Conservation (phyloP, 2,329 filamentous ascomycete species). For the Ophiognomonia clavigignenti-juglandacearum region DNA sequence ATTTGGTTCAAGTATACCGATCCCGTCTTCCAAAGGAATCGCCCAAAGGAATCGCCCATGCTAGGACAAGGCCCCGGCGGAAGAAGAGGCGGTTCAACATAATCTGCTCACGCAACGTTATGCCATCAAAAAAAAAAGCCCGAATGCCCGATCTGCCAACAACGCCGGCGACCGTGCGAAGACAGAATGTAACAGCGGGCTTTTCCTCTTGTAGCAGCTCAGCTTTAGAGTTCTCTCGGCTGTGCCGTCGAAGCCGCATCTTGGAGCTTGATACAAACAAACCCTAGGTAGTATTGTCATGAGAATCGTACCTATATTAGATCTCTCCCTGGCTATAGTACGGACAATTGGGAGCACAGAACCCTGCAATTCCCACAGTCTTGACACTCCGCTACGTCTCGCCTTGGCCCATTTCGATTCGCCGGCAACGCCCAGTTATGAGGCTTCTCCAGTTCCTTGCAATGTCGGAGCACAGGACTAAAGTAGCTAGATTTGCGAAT, state of each 20-base stretch:
- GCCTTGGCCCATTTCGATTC: neutral
- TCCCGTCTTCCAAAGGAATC: too few relatives aligned
- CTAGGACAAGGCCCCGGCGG: neutral
- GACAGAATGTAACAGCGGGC: neutral
- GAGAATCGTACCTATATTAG: too few relatives aligned
- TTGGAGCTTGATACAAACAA: neutral
- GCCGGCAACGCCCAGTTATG: too few relatives aligned
- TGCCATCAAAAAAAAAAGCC: too few relatives aligned
- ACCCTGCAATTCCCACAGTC: conserved; percentile 5
- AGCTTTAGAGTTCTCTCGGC: too few relatives aligned
- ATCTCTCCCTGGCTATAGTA: neutral
- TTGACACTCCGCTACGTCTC: conserved; percentile 9
- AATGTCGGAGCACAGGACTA: neutral
- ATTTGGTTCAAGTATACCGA: too few relatives aligned
- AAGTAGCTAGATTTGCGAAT: neutral
- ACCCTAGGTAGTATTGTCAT: too few relatives aligned
- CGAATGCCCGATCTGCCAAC: neutral
- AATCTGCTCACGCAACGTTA: conserved; percentile 5
- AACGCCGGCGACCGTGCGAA: too few relatives aligned
- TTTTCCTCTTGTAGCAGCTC: too few relatives aligned
- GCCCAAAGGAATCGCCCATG: too few relatives aligned
- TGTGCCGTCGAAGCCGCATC: too few relatives aligned
- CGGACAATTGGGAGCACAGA: conserved; percentile 6
- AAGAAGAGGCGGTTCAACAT: neutral
- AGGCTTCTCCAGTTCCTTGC: too few relatives aligned